Conservation (phyloP, 2,329 filamentous ascomycete genomes). For the Hymenoscyphus infarciens region DNA sequence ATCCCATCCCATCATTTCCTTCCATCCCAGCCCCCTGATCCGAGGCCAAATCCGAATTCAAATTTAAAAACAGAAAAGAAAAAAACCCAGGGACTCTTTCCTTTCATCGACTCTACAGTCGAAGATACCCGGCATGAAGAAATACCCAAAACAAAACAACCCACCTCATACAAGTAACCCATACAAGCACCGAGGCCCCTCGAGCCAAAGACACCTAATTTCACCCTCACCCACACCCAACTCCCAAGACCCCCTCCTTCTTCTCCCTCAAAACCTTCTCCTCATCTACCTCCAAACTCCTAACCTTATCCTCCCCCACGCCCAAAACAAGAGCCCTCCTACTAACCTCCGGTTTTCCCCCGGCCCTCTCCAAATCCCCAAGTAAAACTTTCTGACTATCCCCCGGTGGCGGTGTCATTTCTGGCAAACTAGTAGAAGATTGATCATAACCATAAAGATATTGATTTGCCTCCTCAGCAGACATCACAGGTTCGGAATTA, state of each 20-base stretch:
- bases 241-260: not conserved
- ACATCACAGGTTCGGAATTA: constrained; percentile 14
- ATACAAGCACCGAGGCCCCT: not conserved
- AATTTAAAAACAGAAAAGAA: no score
- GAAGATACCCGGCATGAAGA: no score
- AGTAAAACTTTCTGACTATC: constrained; percentile 41
- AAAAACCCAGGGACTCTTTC: no score
- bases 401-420: constrained; percentile 18
- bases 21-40: no score
- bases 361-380: constrained; percentile 33
- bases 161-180: not conserved
- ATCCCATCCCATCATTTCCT: no score
- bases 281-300: not conserved
- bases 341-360: constrained; percentile 2
- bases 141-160: not conserved
- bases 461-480: constrained; percentile 31
- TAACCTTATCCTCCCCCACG: not conserved
- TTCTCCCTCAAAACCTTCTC: not conserved
- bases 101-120: no score
- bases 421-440: constrained; percentile 4
- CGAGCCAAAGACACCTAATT: not conserved
- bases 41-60: no score
- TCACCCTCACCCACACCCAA: not conserved
- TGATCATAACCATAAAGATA: constrained; percentile 28
- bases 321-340: not conserved